Evolutionary conservation across 176 grass and related monocot species (phyloP), one percentile per base, ranked within the genome.

Genomic region (Tillandsia fasciculata): DNA sequence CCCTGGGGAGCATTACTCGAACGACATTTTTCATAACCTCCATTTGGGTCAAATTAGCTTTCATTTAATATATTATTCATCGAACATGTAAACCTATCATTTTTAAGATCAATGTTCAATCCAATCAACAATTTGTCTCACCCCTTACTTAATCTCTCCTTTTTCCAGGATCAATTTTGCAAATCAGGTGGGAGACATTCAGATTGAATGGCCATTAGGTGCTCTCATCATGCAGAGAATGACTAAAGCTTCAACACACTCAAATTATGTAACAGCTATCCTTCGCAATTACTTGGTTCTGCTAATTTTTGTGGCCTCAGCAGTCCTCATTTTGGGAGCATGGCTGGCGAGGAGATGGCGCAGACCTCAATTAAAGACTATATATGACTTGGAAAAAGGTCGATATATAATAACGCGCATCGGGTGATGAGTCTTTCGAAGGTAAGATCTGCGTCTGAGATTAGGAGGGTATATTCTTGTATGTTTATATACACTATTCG

Each of bases 311-410:
- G 48, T 87, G 47, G 77, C 75, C 29, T 69, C 74, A 18, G 53
- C 50, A 13, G 65, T 90, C 26, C 65, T 79, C 59, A 67, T 84
- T 2, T 89, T 83, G 24, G 74, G 81, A 57, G 33, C 26, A 64
- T 73, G 74, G 68, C 64, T 84, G 49, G 68, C 77, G 67, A 82
- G 77, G 58, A 87, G 80, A 91, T 92, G 84, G 83, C 89, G 74
- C 76, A 87, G 72, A 22, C 84, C 93, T 22, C 83, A 83, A 64
- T 82, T 78, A 2, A 97, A 87, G 66, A 97, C 87, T 53, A 90
- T 97, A 76, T 97, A 92, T 1, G 93, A 97, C 80, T 73, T 97
- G 51, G 93, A 97, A 76, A 97, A 97, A 87, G 89, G 86, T 18
- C 76, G 84, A 20, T 97, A 97, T 70, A 97, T 97, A 51, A 77